Conservation (phyloP, 768 basidiomycete species). For the Rhodocollybia butyracea region DNA sequence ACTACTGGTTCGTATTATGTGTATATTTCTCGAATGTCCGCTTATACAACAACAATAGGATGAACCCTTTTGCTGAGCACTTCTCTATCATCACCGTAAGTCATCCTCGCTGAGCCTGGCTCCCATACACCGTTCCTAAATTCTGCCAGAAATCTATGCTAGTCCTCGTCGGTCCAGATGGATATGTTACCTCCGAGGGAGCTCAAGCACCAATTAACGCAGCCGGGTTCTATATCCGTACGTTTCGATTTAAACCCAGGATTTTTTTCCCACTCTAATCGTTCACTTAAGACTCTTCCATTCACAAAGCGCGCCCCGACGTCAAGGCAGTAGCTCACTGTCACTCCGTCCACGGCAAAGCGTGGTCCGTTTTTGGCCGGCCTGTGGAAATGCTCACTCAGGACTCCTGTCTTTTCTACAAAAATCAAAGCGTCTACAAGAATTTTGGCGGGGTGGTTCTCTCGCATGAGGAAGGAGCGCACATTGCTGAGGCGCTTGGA, state of each 20-base stretch:
- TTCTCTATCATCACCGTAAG: slow-evolving; percentile 24
- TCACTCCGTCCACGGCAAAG: slow-evolving; percentile 46
- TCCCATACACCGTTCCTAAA: not conserved
- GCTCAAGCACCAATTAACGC: slow-evolving; percentile 26
- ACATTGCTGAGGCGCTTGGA: slow-evolving; percentile 42
- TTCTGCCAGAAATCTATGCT: slow-evolving; percentile 22
- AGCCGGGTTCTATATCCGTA: slow-evolving; percentile 25
- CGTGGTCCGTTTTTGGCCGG: slow-evolving; percentile 43
- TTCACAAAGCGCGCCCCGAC: slow-evolving; percentile 46
- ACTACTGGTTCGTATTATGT: slow-evolving; percentile 18
- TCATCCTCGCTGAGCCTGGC: not conserved
- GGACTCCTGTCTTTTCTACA: slow-evolving; percentile 41
- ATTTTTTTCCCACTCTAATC: slow-evolving; percentile 4
- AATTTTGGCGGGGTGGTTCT: slow-evolving; percentile 49
- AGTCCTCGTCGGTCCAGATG: slow-evolving; percentile 24
- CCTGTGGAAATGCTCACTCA: slow-evolving; percentile 41
- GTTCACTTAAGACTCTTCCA: slow-evolving; percentile 34
- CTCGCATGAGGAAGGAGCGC: slow-evolving; percentile 37
- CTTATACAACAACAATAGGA: slow-evolving; percentile 13
- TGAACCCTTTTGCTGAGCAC: slow-evolving; percentile 25
- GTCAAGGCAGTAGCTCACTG: slow-evolving; percentile 45
- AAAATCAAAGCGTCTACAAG: slow-evolving; percentile 40
- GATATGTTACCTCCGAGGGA: slow-evolving; percentile 21
- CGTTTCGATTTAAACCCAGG: not conserved
- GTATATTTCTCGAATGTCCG: not conserved